Conservation (phyloP, 495 filamentous ascomycete genomes). For the Astrothelium macrocarpum region DNA sequence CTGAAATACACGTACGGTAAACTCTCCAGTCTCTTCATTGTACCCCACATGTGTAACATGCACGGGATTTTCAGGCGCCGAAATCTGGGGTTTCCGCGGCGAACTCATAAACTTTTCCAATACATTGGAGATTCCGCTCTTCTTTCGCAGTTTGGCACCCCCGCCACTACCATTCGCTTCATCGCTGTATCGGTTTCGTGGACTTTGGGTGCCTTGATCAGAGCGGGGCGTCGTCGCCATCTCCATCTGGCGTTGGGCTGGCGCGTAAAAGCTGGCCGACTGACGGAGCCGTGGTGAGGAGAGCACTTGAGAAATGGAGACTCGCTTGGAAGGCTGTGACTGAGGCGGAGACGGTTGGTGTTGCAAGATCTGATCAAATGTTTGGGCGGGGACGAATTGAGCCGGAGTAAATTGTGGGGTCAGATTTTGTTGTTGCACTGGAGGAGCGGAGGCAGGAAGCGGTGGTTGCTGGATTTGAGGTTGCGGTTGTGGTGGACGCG, state of each 20-base stretch:
- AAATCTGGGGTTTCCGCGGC: slow-evolving; percentile 84
- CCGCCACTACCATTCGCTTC: slow-evolving; percentile 56
- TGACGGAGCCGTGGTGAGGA: slow-evolving; percentile 53
- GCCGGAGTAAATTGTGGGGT: neutral
- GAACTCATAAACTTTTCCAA: slow-evolving; percentile 88
- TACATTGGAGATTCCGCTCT: slow-evolving; percentile 88
- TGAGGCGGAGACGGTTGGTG: neutral
- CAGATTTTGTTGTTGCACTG: neutral
- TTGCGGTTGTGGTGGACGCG: slow-evolving; percentile 2
- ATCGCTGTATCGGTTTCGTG: slow-evolving; percentile 72
- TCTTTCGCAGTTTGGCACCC: slow-evolving; percentile 59
- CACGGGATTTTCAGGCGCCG: slow-evolving; percentile 90
- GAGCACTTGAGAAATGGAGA: neutral
- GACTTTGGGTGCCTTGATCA: slow-evolving; percentile 40
- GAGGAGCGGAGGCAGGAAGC: neutral
- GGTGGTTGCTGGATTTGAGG: slow-evolving; percentile 1
- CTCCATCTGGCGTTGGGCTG: slow-evolving; percentile 51
- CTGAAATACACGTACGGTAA: slow-evolving; percentile 58
- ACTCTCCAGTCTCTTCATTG: slow-evolving; percentile 92
- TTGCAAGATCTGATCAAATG: neutral
- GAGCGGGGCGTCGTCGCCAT: slow-evolving; percentile 39
- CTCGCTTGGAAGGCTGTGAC: neutral
- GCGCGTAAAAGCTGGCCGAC: slow-evolving; percentile 64
- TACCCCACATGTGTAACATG: slow-evolving; percentile 97
- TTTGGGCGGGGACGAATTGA: neutral